Conservation (phyloP, 345 rosid genomes). For the Anastatica hierochuntica region DNA sequence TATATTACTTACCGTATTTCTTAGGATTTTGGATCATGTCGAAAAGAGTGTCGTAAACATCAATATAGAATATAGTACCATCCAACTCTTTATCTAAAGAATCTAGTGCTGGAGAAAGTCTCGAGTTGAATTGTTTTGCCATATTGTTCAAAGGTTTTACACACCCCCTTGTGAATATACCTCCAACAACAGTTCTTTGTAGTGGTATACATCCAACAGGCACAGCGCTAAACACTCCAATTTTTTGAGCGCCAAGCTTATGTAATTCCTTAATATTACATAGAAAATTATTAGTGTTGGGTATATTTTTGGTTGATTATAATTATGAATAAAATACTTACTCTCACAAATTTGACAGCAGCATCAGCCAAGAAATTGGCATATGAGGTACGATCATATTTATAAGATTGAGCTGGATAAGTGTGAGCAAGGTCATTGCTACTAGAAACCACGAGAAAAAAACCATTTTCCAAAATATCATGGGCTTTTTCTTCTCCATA, state of each 20-base stretch:
- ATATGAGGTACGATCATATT: conserved; percentile 29
- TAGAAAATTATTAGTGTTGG: not conserved
- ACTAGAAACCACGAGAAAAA: conserved; percentile 32
- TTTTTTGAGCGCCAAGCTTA: conserved; percentile 14
- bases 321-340: not conserved
- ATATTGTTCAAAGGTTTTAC: not conserved
- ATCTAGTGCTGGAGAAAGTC: not conserved
- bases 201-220: conserved; percentile 10
- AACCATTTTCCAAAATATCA: conserved; percentile 25
- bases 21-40: conserved; percentile 29
- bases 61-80: not conserved
- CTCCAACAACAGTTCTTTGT: conserved; percentile 8
- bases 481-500: conserved; percentile 39
- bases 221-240: conserved; percentile 7
- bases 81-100: not conserved
- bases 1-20: conserved; percentile 21
- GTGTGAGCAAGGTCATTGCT: conserved; percentile 51
- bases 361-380: conserved; percentile 27
- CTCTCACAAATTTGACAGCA: conserved; percentile 35
- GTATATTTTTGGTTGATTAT: not conserved
- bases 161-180: not conserved
- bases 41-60: conserved; percentile 28
- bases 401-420: conserved; percentile 24
- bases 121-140: conserved; percentile 8
- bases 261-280: conserved; percentile 10